Percentiles rank a stretch among this genome's conserved stretches.
Conservation (phyloP, 2,329 filamentous ascomycete species). For the Cytospora piceicola region DNA sequence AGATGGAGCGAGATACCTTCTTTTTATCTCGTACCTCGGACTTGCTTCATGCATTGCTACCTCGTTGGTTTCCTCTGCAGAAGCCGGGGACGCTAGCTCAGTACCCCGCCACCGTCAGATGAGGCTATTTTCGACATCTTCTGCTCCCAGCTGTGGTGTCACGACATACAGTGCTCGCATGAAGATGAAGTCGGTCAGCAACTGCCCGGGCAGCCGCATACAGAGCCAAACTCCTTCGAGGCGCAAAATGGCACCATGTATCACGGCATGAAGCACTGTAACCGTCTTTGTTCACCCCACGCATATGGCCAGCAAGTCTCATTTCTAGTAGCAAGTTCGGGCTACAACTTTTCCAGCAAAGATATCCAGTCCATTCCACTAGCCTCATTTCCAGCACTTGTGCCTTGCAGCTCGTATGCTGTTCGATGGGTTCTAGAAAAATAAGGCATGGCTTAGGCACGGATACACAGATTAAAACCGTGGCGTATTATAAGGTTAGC, state of each 20-base stretch:
- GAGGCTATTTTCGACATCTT: conserved; percentile 13
- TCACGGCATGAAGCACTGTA: conserved; percentile 24
- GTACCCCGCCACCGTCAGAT: conserved; percentile 23
- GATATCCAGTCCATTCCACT: conserved; percentile 2
- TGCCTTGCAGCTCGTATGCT: conserved; percentile 32
- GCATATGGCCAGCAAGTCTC: conserved; percentile 20
- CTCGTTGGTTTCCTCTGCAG: conserved; percentile 23
- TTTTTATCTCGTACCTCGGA: conserved; percentile 24
- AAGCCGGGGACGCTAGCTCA: conserved; percentile 19
- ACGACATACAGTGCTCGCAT: conserved; percentile 31
- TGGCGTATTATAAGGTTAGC: conserved; percentile 10
- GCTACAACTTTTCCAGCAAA: conserved; percentile 9
- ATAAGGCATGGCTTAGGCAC: conserved; percentile 6
- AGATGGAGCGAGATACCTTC: neutral
- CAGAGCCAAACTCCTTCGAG: conserved; percentile 17
- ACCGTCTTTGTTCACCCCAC: conserved; percentile 20
- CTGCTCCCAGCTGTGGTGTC: conserved; percentile 9
- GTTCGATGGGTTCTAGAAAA: conserved; percentile 22
- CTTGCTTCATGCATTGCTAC: conserved; percentile 27
- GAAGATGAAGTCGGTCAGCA: conserved; percentile 16
- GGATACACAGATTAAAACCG: conserved; percentile 13
- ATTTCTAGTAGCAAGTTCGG: conserved; percentile 20
- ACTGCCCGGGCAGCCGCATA: conserved; percentile 16
- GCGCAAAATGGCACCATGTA: conserved; percentile 13
- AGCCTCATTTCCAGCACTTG: conserved; percentile 16